Base-by-base conservation (phyloP, 352 stramenopile species). In the Pythium inflatum region DNA sequence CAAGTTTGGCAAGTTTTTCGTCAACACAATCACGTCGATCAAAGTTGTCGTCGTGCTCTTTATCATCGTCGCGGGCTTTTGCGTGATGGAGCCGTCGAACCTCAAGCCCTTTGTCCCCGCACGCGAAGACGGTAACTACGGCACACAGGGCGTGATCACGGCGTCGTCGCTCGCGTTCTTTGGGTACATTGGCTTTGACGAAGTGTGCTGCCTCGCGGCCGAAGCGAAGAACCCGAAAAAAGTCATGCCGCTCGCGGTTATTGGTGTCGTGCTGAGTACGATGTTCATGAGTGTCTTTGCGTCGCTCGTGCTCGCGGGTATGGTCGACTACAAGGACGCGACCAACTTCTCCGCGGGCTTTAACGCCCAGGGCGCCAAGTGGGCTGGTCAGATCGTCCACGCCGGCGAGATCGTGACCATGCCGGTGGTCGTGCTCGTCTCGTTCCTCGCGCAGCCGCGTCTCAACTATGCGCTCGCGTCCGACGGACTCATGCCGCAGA, bases 141-240 rank as follows among this genome's bases (percentile, higher is more conserved):
- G 88, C 12, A 36, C 61, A 0, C 70, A 80, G 40, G 88, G 88
- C 34, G 77, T 98, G 36, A 43, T 43, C 36, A 43, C 9, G 9
- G 36, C 36, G 9, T 43, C 89, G 1, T 94, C 92, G 20, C 87
- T 87, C 18, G 92, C 89, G 16, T 98, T 98, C 79, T 98, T 98
- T 78, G 94, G 94, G 14, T 98, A 96, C 75, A 79, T 98, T 31
- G 96, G 96, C n/a, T 99, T 98, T 73, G 96, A 99, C 76, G 94
- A 98, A 71, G 87, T 98, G 25, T 97, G 90, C 71, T 98, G 92
- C 75, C 70, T 98, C 18, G 88, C 91, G 9, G 87, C 84, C 24
- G 88, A 95, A 68, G 79, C 82, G 24, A 89, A 89, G 71, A 85
- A 95, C 71, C 85, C 87, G 31, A 78, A 84, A 41, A 83, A 80